Evolutionary conservation across 2,329 filamentous ascomycete species (phyloP).

Genomic region (Microsporum audouinii): DNA sequence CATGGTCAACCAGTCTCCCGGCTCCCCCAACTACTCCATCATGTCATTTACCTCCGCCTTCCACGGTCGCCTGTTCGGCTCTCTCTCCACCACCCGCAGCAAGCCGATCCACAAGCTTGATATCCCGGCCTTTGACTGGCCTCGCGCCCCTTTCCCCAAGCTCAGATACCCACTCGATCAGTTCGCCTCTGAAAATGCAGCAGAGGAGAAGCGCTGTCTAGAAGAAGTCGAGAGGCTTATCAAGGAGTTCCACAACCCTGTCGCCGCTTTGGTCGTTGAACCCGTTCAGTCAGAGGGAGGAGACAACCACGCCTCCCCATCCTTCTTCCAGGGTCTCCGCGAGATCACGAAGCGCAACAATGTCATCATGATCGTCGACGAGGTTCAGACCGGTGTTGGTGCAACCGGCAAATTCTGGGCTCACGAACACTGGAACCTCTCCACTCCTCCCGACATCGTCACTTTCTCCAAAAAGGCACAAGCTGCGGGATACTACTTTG

Average conservation of each 20-base stretch:
- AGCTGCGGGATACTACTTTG: slow-evolving; percentile 85
- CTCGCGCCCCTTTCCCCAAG: slow-evolving; percentile 71
- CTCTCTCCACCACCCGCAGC: slow-evolving; percentile 75
- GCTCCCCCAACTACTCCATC: slow-evolving; percentile 69
- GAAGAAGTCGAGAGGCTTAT: slow-evolving; percentile 75
- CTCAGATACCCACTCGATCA: slow-evolving; percentile 80
- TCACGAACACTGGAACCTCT: slow-evolving; percentile 84
- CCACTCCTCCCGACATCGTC: slow-evolving; percentile 75
- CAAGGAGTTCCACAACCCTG: slow-evolving; percentile 63
- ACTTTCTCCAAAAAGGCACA: slow-evolving; percentile 95
- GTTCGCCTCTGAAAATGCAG: slow-evolving; percentile 67
- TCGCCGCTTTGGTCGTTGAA: slow-evolving; percentile 74
- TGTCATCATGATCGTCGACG: slow-evolving; percentile 80
- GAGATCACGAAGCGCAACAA: slow-evolving; percentile 56
- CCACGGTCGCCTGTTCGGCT: slow-evolving; percentile 83
- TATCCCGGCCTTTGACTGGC: slow-evolving; percentile 92
- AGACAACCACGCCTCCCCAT: slow-evolving; percentile 82
- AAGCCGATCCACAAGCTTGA: slow-evolving; percentile 94
- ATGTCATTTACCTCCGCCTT: slow-evolving; percentile 80
- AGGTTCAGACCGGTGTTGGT: slow-evolving; percentile 87
- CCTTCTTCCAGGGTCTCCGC: slow-evolving; percentile 76
- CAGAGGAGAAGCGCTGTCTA: slow-evolving; percentile 67
- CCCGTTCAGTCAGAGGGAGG: slow-evolving; percentile 89
- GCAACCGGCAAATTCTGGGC: slow-evolving; percentile 94
- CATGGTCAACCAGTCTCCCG: slow-evolving; percentile 74